Conservation (phyloP, 2,329 filamentous ascomycete species). For the Venturia asperata region DNA sequence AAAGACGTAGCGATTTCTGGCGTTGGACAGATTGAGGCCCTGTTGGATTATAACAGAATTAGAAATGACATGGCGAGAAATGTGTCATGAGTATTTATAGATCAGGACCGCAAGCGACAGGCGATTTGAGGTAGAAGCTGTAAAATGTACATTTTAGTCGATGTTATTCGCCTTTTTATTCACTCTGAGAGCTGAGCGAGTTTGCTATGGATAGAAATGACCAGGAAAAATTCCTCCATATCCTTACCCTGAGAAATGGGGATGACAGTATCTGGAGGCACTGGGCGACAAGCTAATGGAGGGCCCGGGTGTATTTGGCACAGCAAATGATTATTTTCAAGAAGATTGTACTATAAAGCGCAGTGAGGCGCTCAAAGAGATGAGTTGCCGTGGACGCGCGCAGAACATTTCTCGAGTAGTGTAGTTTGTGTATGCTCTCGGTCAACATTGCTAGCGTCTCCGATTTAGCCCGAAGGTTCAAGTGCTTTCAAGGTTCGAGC, state of each 20-base stretch:
- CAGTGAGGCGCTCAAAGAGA: too few species aligned
- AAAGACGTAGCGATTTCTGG: constrained; percentile 91
- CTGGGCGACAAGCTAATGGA: too few species aligned
- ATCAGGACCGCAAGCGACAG: not conserved
- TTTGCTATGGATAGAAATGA: not conserved
- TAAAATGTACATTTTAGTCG: constrained; percentile 5
- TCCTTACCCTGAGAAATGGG: too few species aligned
- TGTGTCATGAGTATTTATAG: constrained; percentile 32
- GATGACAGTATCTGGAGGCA: too few species aligned
- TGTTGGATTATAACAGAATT: constrained; percentile 68
- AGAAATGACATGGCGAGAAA: constrained; percentile 85
- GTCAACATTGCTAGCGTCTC: not conserved
- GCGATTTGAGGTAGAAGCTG: constrained; percentile 2
- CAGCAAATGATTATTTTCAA: too few species aligned
- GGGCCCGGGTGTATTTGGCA: too few species aligned
- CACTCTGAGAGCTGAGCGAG: not conserved
- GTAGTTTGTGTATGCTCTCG: too few species aligned
- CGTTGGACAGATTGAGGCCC: constrained; percentile 84
- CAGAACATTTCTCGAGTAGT: too few species aligned
- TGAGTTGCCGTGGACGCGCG: too few species aligned
- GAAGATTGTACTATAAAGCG: too few species aligned
- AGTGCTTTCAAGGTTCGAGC: not conserved
- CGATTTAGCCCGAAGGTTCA: not conserved
- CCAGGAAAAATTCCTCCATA: too few species aligned
- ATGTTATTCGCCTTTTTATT: not conserved